Evolutionary conservation across 768 basidiomycete genomes (phyloP).

Genomic region (Neoboletus subvelutipes): DNA sequence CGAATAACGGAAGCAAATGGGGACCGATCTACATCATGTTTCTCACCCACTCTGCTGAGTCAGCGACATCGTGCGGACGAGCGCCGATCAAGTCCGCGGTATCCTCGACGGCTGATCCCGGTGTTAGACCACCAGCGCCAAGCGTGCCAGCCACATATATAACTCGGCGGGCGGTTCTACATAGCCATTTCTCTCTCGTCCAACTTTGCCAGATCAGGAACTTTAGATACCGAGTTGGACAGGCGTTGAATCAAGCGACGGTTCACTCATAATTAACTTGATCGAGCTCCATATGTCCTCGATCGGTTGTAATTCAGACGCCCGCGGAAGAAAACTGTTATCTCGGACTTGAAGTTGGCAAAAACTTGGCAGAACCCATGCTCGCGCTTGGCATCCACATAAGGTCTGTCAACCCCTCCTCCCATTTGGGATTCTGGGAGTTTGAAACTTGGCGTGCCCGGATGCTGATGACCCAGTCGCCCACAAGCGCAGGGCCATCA

Average conservation of each 20-base stretch:
- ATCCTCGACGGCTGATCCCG: background rate
- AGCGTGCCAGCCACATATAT: background rate
- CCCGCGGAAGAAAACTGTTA: background rate
- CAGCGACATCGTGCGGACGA: background rate
- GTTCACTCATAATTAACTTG: background rate
- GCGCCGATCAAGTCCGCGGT: background rate
- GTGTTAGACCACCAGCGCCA: background rate
- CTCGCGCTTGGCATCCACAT: background rate
- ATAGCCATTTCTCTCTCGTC: no score
- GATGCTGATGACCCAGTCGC: background rate
- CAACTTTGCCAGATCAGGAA: background rate
- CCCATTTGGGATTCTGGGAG: background rate
- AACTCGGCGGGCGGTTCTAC: background rate
- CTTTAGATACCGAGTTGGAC: background rate
- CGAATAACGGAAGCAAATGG: slow-evolving; percentile 17
- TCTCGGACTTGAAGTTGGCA: background rate
- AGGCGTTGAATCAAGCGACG: background rate
- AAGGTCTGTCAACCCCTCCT: background rate
- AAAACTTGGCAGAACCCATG: background rate
- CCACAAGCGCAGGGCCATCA: no score
- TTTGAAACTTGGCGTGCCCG: background rate
- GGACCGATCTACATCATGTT: background rate
- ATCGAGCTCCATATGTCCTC: background rate
- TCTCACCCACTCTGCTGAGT: slow-evolving; percentile 7
- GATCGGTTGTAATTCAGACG: background rate